Conservation (phyloP, 345 rosid species). For the Salix udensis region DNA sequence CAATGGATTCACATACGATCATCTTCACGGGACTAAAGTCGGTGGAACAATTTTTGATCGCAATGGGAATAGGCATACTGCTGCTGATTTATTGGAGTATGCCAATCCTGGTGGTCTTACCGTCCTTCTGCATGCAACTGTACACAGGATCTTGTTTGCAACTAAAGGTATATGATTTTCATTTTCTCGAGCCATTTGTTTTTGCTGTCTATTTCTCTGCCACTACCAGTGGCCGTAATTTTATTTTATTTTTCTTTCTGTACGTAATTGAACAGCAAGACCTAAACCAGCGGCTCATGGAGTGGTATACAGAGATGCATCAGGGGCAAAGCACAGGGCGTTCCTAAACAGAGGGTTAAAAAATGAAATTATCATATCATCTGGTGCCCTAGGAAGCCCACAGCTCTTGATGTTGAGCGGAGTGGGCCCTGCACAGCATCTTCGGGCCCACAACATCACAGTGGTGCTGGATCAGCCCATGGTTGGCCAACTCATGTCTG, state of each 20-base stretch:
- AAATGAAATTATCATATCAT: conserved; percentile 26
- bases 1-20: conserved; percentile 29
- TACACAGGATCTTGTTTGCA: conserved; percentile 12
- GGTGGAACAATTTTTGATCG: conserved; percentile 26
- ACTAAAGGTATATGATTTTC: conserved; percentile 4
- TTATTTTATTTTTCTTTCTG: not conserved
- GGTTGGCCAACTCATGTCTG: conserved; percentile 30
- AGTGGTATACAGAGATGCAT: conserved; percentile 17
- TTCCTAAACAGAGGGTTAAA: conserved; percentile 11
- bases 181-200: not conserved
- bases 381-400: conserved; percentile 29
- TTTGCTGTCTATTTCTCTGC: too few relatives aligned
- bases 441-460: conserved; percentile 12
- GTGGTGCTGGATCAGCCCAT: conserved; percentile 16
- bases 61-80: conserved; percentile 14
- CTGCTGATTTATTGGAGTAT: conserved; percentile 20
- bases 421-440: conserved; percentile 22
- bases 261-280: not conserved
- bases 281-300: conserved; percentile 19
- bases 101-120: conserved; percentile 15
- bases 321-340: conserved; percentile 18
- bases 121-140: conserved; percentile 20
- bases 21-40: conserved; percentile 21
- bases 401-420: conserved; percentile 31
- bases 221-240: too few relatives aligned